A percentile compares a stretch with the other conserved stretches of the same genome.
Evolutionary conservation across 305 asterid species (phyloP).

Genomic region (Solanum hybrid): DNA sequence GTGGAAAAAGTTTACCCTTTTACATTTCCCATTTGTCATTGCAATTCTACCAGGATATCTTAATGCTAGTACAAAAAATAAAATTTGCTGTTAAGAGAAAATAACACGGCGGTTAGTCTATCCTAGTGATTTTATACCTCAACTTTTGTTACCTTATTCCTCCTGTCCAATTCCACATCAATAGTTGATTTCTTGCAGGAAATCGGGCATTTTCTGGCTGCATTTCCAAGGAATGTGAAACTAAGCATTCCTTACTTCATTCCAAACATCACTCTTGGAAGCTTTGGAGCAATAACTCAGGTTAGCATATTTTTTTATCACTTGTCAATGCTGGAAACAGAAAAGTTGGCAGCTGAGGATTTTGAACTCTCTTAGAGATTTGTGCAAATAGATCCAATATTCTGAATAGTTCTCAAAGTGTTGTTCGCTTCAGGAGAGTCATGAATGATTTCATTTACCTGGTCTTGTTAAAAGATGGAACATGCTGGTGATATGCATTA

Average conservation of each 20-base stretch:
- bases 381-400: background rate
- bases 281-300: conserved; percentile 97
- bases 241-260: conserved; percentile 73
- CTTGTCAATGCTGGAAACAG: background rate
- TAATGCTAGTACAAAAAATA: background rate
- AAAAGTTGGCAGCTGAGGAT: background rate
- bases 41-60: background rate
- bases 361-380: background rate
- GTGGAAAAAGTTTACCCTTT: background rate
- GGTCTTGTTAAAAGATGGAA: background rate
- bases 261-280: conserved; percentile 92
- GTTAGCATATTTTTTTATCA: conserved; percentile 16
- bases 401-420: background rate
- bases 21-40: background rate
- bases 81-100: background rate
- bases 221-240: conserved; percentile 80
- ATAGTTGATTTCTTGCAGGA: conserved; percentile 66
- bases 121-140: background rate
- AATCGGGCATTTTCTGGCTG: conserved; percentile 85
- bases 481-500: background rate
- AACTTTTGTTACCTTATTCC: background rate
- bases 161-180: conserved; percentile 15
- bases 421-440: background rate
- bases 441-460: background rate
- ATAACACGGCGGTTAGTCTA: background rate